Conservation (phyloP, 73 alveolate genomes). For the Effrenium voratum region DNA sequence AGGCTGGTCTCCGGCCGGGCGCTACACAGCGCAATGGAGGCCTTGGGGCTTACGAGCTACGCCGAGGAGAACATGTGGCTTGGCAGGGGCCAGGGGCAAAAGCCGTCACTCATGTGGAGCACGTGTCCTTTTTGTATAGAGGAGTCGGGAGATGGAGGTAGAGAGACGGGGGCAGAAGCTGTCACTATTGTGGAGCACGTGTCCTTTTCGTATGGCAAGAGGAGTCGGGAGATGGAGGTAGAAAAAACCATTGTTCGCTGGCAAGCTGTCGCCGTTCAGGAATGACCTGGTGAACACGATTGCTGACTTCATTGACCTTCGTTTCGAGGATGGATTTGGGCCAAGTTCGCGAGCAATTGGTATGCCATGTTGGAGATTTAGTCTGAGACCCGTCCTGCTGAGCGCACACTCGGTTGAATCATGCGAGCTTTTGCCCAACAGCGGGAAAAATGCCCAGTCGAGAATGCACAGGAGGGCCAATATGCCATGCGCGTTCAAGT, state of each 20-base stretch:
- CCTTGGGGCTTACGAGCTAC: constrained; percentile 78
- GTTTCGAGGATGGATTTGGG: constrained; percentile 13
- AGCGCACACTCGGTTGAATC: neutral
- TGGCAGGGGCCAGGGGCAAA: neutral
- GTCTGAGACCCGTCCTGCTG: too few relatives aligned
- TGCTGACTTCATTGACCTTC: constrained; percentile 77
- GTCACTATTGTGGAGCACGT: too few relatives aligned
- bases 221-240: too few relatives aligned
- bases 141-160: too few relatives aligned
- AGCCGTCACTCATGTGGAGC: too few relatives aligned
- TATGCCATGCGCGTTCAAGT: too few relatives aligned
- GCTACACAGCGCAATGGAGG: constrained; percentile 79
- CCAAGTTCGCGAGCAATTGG: neutral
- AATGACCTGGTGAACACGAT: constrained; percentile 69
- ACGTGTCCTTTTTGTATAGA: too few relatives aligned
- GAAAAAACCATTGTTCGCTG: too few relatives aligned
- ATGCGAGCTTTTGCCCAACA: neutral
- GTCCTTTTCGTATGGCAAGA: too few relatives aligned
- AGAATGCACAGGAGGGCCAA: too few relatives aligned
- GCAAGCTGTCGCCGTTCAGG: neutral
- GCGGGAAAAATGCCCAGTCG: neutral
- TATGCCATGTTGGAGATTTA: neutral
- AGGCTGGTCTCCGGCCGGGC: constrained; percentile 88
- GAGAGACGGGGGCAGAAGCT: too few relatives aligned
- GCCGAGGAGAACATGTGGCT: constrained; percentile 73